Percentiles rank a stretch among this genome's conserved stretches.
phyloP scores from a whole-genome alignment of 2,329 filamentous ascomycete genomes.

The Microcera coccophila region DNA sequence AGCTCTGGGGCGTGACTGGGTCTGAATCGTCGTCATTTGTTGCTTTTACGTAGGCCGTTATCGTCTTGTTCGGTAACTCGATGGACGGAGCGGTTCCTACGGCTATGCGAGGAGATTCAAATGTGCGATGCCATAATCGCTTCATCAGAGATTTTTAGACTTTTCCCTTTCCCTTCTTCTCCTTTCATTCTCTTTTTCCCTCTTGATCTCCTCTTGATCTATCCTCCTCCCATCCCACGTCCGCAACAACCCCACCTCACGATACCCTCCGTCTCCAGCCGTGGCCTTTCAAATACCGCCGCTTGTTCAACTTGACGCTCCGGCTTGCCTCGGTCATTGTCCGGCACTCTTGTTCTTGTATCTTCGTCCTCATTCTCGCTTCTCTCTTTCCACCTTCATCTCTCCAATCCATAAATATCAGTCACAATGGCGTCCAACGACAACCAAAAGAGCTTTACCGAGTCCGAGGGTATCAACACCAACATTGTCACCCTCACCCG shows the following conservation, averaged over 20 bases:
- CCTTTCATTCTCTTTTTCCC: slow-evolving; percentile 9
- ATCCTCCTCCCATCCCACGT: slow-evolving; percentile 8
- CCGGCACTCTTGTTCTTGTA: too few species aligned
- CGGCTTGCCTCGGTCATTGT: slow-evolving; percentile 9
- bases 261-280: slow-evolving; percentile 15
- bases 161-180: slow-evolving; percentile 8
- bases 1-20: background rate
- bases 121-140: too few species aligned
- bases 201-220: slow-evolving; percentile 8
- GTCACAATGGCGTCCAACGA: slow-evolving; percentile 37
- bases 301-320: slow-evolving; percentile 16
- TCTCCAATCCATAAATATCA: slow-evolving; percentile 14
- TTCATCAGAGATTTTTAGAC: too few species aligned
- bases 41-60: background rate
- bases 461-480: slow-evolving; percentile 83
- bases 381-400: slow-evolving; percentile 12
- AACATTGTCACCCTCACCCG: slow-evolving; percentile 93
- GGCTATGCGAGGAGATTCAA: too few species aligned
- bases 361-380: slow-evolving; percentile 5
- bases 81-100: too few species aligned
- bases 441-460: slow-evolving; percentile 43
- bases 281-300: slow-evolving; percentile 4
- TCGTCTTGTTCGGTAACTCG: too few species aligned
- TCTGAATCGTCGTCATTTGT: background rate
- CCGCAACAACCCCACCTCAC: slow-evolving; percentile 7